Evolutionary conservation across 768 basidiomycete species (phyloP), one percentile per base, ranked within the genome.

Genomic region (Hirschioporus abietinus): DNA sequence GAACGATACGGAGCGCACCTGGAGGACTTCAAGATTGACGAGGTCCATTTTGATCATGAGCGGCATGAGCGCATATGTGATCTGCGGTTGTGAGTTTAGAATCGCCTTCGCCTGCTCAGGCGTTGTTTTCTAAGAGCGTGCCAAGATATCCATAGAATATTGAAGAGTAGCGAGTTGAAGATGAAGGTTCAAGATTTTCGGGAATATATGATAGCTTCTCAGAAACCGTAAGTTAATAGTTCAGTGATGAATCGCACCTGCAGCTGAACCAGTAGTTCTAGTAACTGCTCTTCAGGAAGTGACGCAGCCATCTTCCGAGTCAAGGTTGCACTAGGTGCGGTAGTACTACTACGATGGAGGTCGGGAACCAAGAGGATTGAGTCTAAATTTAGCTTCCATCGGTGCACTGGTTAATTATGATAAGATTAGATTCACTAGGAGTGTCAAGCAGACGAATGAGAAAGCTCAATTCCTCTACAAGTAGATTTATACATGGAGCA

Each of bases 41-140:
- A 88, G 89, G 66, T 88, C 87, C 78, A 92, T 86, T 66, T 85
- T 86, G 24, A 91, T 90, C 90, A 92, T 91, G 42, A 92, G 83
- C 0, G 83, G 83, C 66, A 93, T 89, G 0, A 93, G 78, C 1
- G 88, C 89, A 74, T 91, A 92, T 0, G 90, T 86, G 66, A 93
- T 91, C 64, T 87, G 86, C 0, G 91, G 91, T 68, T 90, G 89
- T 18, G 82, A 80, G 69, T 89, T 88, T 58, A 93, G 80, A 71
- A 93, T 90, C 35, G 81, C 79, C 23, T 84, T 81, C 1, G 90
- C 90, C 30, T 89, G 86, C 26, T 83, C 83, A 34, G 90, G 88
- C 0, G 89, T 88, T 1, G 91, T 89, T 86, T 89, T 89, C 90
- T 92, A 71, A 35, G 66, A 34, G 12, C 24, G 36, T 26, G 30